Evolutionary conservation across 176 grass and related monocot genomes (phyloP).

Genomic region (Oryza nivara): DNA sequence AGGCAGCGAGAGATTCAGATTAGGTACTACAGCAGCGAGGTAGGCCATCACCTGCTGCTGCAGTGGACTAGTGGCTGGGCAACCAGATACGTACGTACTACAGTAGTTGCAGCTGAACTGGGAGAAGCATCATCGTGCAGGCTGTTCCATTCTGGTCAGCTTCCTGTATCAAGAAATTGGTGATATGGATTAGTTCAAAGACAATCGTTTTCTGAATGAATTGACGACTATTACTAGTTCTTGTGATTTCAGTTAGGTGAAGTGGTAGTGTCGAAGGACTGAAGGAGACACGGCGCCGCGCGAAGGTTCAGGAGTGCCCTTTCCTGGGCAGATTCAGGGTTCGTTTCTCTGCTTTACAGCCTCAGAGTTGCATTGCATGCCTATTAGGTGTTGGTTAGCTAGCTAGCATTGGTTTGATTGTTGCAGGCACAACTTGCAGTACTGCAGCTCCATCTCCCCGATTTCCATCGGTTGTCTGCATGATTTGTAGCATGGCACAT

Average conservation of each 20-base stretch:
- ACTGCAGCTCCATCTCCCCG: not conserved
- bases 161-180: constrained; percentile 13
- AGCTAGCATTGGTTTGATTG: constrained; percentile 21
- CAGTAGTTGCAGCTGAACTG: constrained; percentile 27
- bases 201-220: constrained; percentile 11
- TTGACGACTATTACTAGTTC: not conserved
- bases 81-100: constrained; percentile 29
- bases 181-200: not conserved
- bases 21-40: not conserved
- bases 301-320: not conserved
- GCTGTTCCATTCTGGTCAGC: not conserved
- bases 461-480: not conserved
- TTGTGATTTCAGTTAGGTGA: constrained; percentile 11
- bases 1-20: constrained; percentile 42
- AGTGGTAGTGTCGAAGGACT: not conserved
- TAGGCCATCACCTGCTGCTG: constrained; percentile 17
- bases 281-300: not conserved
- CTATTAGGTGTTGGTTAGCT: not conserved
- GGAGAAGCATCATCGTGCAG: not conserved
- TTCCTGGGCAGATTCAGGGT: constrained; percentile 4
- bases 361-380: constrained; percentile 21
- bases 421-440: not conserved
- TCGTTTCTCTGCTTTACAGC: constrained; percentile 20
- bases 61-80: constrained; percentile 3
- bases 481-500: constrained; percentile 36